A percentile compares a stretch with the other conserved stretches of the same genome.
Conservation (phyloP, 2,329 filamentous ascomycete species). For the Shiraia bambusicola region DNA sequence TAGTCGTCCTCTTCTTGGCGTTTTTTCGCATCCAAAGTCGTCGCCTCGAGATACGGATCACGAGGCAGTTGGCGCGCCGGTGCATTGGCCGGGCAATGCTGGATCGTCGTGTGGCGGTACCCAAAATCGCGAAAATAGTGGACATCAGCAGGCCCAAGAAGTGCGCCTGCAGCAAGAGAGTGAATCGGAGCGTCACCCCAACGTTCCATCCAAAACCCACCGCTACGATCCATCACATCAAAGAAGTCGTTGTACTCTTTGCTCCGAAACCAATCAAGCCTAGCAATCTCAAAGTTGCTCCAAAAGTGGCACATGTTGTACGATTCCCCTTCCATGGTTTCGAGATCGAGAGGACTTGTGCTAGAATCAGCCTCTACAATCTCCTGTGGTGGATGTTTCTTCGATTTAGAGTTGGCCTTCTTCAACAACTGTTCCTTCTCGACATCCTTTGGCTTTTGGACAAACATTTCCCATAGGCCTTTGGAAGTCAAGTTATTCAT, state of each 20-base stretch:
- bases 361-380: constrained; percentile 75
- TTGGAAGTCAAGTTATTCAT: constrained; percentile 86
- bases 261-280: constrained; percentile 92
- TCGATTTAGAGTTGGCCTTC: constrained; percentile 65
- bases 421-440: constrained; percentile 54
- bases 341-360: constrained; percentile 72
- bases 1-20: constrained; percentile 92
- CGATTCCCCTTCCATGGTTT: constrained; percentile 93
- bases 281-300: constrained; percentile 99
- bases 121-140: constrained; percentile 99
- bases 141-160: constrained; percentile 78
- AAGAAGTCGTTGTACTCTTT: constrained; percentile 98
- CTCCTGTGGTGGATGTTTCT: constrained; percentile 74
- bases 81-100: constrained; percentile 96
- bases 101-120: constrained; percentile 97
- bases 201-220: constrained; percentile 98
- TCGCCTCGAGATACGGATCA: constrained; percentile 77
- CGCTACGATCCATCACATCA: constrained; percentile 96
- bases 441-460: constrained; percentile 70
- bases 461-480: constrained; percentile 98
- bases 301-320: constrained; percentile 99
- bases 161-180: constrained; percentile 88
- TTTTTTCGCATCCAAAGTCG: constrained; percentile 77
- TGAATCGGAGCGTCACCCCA: constrained; percentile 99
- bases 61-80: constrained; percentile 82